Conservation (phyloP, 257 asterid genomes). For the Lantana camara region DNA sequence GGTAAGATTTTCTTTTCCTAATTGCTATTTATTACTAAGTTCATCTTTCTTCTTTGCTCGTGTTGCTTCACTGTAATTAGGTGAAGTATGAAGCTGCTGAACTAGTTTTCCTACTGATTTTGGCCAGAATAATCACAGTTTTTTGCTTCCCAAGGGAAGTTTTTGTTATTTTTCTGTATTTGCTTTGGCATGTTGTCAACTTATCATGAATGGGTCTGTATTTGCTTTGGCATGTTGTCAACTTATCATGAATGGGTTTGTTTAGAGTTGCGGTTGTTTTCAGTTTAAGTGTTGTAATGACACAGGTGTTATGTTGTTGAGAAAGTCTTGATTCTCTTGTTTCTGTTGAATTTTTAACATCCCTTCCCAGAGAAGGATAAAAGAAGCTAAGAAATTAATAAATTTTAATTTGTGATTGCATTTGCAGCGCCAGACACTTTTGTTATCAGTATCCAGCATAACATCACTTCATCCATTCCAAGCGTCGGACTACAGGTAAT, state of each 20-base stretch:
- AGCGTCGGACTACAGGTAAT: conserved; percentile 94
- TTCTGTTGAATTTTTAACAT: not conserved
- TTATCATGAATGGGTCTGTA: not conserved
- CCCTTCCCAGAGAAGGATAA: not conserved
- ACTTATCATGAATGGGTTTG: not conserved
- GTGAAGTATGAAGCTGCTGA: not conserved
- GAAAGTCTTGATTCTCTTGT: not conserved
- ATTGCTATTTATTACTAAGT: not conserved
- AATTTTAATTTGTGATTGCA: conserved; percentile 15
- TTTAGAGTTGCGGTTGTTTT: not conserved
- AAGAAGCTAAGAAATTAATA: conserved; percentile 7
- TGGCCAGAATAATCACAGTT: not conserved
- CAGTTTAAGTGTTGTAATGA: conserved; percentile 1
- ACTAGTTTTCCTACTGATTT: not conserved
- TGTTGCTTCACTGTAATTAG: not conserved
- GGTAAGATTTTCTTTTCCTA: conserved; percentile 45
- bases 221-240: conserved; percentile 12
- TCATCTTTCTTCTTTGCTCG: not conserved
- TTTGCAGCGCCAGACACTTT: conserved; percentile 58
- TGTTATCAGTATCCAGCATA: conserved; percentile 68
- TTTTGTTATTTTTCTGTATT: not conserved
- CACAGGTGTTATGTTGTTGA: not conserved
- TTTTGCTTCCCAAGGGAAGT: conserved; percentile 9
- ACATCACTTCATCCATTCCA: conserved; percentile 88
- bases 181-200: not conserved